Base-by-base conservation (phyloP, 225 moss, liverwort and hornwort genomes). In the Physcomitrellopsis africana region DNA sequence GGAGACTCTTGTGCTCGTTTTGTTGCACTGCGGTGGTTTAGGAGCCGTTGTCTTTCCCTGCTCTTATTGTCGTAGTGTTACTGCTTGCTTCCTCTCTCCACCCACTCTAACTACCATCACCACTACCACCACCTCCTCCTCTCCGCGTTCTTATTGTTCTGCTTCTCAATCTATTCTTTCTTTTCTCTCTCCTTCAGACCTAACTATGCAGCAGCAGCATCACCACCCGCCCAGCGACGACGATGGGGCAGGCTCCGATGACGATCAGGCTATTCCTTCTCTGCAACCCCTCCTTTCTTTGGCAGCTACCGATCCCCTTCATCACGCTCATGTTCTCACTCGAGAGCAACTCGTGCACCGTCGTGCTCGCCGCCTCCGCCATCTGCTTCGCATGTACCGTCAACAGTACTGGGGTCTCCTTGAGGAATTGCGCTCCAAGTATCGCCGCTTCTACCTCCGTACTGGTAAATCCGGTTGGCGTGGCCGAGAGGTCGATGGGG, bases 351-450 rank as follows among this genome's bases (percentile, higher is more conserved):
- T 99, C 2, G 49, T 93, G 43, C 75, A 80, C 48, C 88, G 94
- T 44, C 79, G 97, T 60, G 70, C 74, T 54, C 85, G 62, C 24
- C 84, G 87, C 54, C 75, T 89, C 12, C 82, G 81, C 62, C 86
- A 86, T 59, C 89, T 99, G 69, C 90, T 91, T 23, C 90, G 82
- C 81, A 83, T 94, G 29, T 99, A 99, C 72, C 86, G 79, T 73
- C 77, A 87, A 11, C 97, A 99, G 51, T 99, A 94, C 70, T 99
- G 97, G 97, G 91, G 90, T 3, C 85, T 99, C 44, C 69, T 94
- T 51, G 97, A 99, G 76, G 94, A 99, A 79, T 83, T 91, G 89
- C 86, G 94, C 63, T 86, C 91, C 7, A 99, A 99, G 81, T 94
- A 99, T 63, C 88, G 97, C 44, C 91, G 94, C 37, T 94, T 89